Percentiles rank a stretch among this genome's conserved stretches.
Conservation (phyloP, 495 filamentous ascomycete species). For the Chaetomidium leptoderma region DNA sequence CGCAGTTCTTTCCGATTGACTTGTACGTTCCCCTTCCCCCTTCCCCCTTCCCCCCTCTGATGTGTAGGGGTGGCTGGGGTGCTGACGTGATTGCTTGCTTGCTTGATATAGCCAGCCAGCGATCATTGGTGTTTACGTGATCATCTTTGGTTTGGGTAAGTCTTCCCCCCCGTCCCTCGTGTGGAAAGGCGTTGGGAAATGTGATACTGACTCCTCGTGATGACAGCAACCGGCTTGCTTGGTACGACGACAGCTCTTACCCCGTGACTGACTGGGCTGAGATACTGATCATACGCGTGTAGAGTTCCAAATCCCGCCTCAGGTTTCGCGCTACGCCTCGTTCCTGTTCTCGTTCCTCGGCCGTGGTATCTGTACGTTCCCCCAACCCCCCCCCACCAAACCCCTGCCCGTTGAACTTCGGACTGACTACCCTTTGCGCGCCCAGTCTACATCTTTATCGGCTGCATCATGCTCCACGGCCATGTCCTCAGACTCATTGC, state of each 20-base stretch:
- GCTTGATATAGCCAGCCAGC: conserved; percentile 58
- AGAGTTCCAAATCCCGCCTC: conserved; percentile 93
- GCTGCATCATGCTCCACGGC: conserved; percentile 71
- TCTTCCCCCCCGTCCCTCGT: conserved; percentile 8
- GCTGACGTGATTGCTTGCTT: conserved; percentile 1
- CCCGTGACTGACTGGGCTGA: conserved; percentile 25
- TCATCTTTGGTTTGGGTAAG: conserved; percentile 85
- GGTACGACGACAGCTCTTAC: conserved; percentile 19
- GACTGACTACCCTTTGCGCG: neutral
- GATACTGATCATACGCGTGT: conserved; percentile 13
- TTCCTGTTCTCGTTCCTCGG: conserved; percentile 98
- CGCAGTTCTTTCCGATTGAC: conserved; percentile 68
- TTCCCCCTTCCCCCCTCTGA: conserved; percentile 11
- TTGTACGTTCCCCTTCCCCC: conserved; percentile 46
- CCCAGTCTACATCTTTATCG: conserved; percentile 97
- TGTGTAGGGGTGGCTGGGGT: neutral
- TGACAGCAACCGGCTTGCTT: conserved; percentile 56
- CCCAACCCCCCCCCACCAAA: neutral
- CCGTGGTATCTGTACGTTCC: conserved; percentile 81
- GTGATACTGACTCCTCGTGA: neutral
- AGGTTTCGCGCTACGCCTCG: conserved; percentile 85
- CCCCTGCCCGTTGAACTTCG: neutral
- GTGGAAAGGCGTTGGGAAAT: conserved; percentile 1
- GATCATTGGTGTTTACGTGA: conserved; percentile 79
- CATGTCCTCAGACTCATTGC: conserved; percentile 55